These are phyloP conservation scores for Urostyla sp. DNA, from an alignment of 73 alveolate species.

Conservation along the genomic window DNA sequence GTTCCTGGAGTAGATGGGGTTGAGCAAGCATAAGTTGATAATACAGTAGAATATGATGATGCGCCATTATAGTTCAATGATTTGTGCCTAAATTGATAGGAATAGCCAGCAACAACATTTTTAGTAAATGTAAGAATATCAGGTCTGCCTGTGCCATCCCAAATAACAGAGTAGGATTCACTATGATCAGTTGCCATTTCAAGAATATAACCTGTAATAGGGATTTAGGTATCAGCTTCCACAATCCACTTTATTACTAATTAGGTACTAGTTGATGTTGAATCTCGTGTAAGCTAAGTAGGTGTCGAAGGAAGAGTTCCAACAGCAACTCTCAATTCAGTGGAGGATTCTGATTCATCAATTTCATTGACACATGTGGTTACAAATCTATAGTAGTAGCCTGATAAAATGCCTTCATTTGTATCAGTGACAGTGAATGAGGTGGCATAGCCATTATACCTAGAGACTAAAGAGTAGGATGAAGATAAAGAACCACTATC, in stretches of 20 bases:
- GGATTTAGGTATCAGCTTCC: slow-evolving; percentile 52
- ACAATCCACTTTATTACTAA: slow-evolving; percentile 25
- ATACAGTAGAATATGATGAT: slow-evolving; percentile 33
- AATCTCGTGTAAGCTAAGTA: background rate
- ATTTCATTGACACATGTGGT: slow-evolving; percentile 28
- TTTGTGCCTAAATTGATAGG: slow-evolving; percentile 51
- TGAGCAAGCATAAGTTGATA: slow-evolving; percentile 62
- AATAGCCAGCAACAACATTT: slow-evolving; percentile 33
- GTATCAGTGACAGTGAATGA: background rate
- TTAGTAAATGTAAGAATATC: slow-evolving; percentile 41
- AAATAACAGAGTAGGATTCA: slow-evolving; percentile 16
- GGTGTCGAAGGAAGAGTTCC: slow-evolving; percentile 43
- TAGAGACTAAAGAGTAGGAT: background rate
- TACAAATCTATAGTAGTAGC: slow-evolving; percentile 31
- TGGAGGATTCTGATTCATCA: slow-evolving; percentile 40
- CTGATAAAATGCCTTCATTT: slow-evolving; percentile 9
- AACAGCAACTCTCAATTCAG: background rate
- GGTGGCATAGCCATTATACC: background rate
- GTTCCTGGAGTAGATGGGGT: slow-evolving; percentile 61
- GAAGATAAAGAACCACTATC: slow-evolving; percentile 26
- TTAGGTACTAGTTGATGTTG: slow-evolving; percentile 44
- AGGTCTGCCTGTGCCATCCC: slow-evolving; percentile 65
- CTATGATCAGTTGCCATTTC: slow-evolving; percentile 45
- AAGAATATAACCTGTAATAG: slow-evolving; percentile 62
- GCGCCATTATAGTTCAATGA: slow-evolving; percentile 67